phyloP scores from a whole-genome alignment of 495 filamentous ascomycete species.

The Cenococcum geophilum region DNA sequence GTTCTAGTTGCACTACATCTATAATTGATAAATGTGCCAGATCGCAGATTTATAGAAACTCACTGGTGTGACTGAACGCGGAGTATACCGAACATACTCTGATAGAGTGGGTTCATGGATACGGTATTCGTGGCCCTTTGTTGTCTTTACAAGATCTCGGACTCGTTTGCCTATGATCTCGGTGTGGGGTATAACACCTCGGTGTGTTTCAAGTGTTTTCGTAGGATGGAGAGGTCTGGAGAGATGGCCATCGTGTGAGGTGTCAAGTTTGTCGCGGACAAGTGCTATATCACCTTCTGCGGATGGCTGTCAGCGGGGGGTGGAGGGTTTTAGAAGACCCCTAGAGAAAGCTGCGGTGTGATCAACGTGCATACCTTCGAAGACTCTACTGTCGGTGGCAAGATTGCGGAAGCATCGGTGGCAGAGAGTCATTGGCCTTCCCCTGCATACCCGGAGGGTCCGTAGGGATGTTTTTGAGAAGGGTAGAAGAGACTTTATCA shows the following conservation, averaged over 20 bases:
- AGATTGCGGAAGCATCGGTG: slow-evolving; percentile 6
- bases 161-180: slow-evolving; percentile 58
- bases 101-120: slow-evolving; percentile 59
- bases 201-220: slow-evolving; percentile 44
- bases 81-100: slow-evolving; percentile 60
- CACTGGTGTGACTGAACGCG: slow-evolving; percentile 67
- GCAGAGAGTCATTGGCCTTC: not conserved
- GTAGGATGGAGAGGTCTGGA: slow-evolving; percentile 45
- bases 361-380: slow-evolving; percentile 15
- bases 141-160: slow-evolving; percentile 50
- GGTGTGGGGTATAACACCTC: slow-evolving; percentile 50
- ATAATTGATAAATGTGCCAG: not conserved
- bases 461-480: not conserved
- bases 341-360: not conserved
- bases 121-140: slow-evolving; percentile 46
- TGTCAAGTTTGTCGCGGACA: slow-evolving; percentile 44
- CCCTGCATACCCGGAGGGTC: not conserved
- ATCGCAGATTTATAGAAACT: slow-evolving; percentile 24
- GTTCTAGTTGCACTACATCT: not conserved
- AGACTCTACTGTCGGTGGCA: slow-evolving; percentile 10
- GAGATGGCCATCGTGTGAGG: slow-evolving; percentile 41
- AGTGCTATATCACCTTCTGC: slow-evolving; percentile 57
- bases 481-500: not conserved
- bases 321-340: not conserved
- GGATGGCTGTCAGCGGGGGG: slow-evolving; percentile 1